These are phyloP conservation scores for Penicillium rolfsii DNA, from an alignment of 2,329 filamentous ascomycete species.

Conservation along the genomic window DNA sequence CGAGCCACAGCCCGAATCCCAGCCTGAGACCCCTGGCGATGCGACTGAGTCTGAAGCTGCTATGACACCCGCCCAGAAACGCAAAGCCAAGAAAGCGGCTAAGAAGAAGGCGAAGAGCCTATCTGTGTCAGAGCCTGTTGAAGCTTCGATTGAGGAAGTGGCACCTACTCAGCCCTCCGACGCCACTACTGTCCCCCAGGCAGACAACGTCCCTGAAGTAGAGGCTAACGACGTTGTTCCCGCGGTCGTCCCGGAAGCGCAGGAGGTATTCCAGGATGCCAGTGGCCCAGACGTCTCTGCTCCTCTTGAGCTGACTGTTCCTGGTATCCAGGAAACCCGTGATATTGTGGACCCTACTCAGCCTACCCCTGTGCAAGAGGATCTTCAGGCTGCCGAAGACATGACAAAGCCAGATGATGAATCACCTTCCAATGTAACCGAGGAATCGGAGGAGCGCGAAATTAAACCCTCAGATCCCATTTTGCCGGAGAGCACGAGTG, in stretches of 20 bases:
- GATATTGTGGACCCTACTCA: slow-evolving; percentile 6
- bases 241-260: background rate
- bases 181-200: background rate
- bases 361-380: background rate
- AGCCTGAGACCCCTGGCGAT: background rate
- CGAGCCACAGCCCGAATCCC: background rate
- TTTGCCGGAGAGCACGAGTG: background rate
- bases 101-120: slow-evolving; percentile 23
- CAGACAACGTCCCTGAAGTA: background rate
- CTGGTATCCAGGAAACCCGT: slow-evolving; percentile 6
- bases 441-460: background rate
- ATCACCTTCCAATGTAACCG: background rate
- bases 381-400: background rate
- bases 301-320: background rate
- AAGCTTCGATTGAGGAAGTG: slow-evolving; percentile 1
- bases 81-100: slow-evolving; percentile 19
- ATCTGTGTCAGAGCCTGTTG: slow-evolving; percentile 10
- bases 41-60: background rate
- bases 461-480: background rate
- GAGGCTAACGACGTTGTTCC: slow-evolving; percentile 4
- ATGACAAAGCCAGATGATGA: slow-evolving; percentile 12
- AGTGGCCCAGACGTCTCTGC: background rate
- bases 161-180: slow-evolving; percentile 3
- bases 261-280: slow-evolving; percentile 1
- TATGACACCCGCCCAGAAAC: slow-evolving; percentile 1